These are phyloP conservation scores for Boletus semigastroideus DNA, from an alignment of 1,284 basidiomycete species.

Conservation along the genomic window DNA sequence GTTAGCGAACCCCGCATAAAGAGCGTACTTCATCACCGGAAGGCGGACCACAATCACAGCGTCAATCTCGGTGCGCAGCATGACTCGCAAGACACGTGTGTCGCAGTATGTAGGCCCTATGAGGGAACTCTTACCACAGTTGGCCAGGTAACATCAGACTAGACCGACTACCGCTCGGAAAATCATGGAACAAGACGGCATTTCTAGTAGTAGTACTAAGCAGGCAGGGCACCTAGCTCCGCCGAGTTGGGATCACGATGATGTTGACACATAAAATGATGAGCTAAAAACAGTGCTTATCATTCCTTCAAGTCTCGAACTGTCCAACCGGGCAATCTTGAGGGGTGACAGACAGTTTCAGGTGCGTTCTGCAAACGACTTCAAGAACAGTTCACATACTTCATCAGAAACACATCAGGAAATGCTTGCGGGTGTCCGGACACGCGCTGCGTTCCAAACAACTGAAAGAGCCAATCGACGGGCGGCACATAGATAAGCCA, in stretches of 20 bases:
- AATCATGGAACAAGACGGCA: constrained; percentile 3
- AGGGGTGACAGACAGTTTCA: too few species aligned
- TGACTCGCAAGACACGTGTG: not conserved
- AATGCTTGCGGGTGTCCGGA: not conserved
- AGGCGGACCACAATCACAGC: constrained; percentile 12
- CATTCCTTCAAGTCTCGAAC: not conserved
- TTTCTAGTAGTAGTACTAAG: not conserved
- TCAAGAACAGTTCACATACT: not conserved
- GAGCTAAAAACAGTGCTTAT: not conserved
- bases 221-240: not conserved
- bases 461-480: constrained; percentile 2
- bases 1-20: constrained; percentile 6
- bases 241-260: constrained; percentile 6
- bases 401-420: not conserved
- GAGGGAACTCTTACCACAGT: not conserved
- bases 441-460: not conserved
- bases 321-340: not conserved
- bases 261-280: not conserved
- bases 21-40: constrained; percentile 4
- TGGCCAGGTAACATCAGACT: constrained; percentile 1
- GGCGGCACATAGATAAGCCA: constrained; percentile 14
- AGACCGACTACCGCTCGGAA: constrained; percentile 4
- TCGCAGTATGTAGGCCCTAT: not conserved
- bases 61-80: constrained; percentile 16
- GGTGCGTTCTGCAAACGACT: not conserved